A percentile compares a stretch with the other conserved stretches of the same genome.
These are phyloP conservation scores for Microdochium trichocladiopsis DNA, from an alignment of 2,329 filamentous ascomycete species.

Conservation along the genomic window DNA sequence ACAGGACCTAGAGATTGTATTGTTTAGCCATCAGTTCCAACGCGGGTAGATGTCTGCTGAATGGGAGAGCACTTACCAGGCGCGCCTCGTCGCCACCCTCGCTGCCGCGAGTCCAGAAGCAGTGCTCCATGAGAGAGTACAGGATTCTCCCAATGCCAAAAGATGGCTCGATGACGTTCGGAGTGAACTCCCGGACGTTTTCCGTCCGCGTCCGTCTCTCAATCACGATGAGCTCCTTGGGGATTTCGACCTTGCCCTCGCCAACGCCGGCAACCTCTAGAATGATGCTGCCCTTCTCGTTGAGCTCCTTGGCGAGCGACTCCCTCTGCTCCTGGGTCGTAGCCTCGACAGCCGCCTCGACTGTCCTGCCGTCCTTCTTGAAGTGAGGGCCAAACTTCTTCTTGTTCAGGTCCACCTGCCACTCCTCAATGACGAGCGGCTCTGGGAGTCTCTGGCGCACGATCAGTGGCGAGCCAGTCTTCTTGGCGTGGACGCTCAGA, in stretches of 20 bases:
- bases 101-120: conserved; percentile 77
- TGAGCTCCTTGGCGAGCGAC: conserved; percentile 67
- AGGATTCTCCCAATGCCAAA: conserved; percentile 95
- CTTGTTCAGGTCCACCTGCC: conserved; percentile 80
- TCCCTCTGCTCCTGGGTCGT: conserved; percentile 77
- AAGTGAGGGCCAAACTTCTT: conserved; percentile 94
- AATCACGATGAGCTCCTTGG: conserved; percentile 73
- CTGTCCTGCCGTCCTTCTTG: conserved; percentile 86
- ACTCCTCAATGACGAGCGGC: conserved; percentile 78
- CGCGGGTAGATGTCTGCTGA: background rate
- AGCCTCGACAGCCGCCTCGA: conserved; percentile 71
- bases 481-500: conserved; percentile 84
- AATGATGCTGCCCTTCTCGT: conserved; percentile 65
- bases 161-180: conserved; percentile 94
- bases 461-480: conserved; percentile 78
- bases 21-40: conserved; percentile 6
- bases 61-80: conserved; percentile 55
- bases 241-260: conserved; percentile 70
- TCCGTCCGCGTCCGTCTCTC: conserved; percentile 78
- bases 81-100: conserved; percentile 74
- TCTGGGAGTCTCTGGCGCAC: conserved; percentile 76
- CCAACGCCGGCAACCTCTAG: conserved; percentile 63
- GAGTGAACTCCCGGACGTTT: conserved; percentile 83
- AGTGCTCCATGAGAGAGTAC: conserved; percentile 89
- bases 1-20: conserved; percentile 53